phyloP scores from a whole-genome alignment of 2,329 filamentous ascomycete species.

The Herpotrichia juniperi region DNA sequence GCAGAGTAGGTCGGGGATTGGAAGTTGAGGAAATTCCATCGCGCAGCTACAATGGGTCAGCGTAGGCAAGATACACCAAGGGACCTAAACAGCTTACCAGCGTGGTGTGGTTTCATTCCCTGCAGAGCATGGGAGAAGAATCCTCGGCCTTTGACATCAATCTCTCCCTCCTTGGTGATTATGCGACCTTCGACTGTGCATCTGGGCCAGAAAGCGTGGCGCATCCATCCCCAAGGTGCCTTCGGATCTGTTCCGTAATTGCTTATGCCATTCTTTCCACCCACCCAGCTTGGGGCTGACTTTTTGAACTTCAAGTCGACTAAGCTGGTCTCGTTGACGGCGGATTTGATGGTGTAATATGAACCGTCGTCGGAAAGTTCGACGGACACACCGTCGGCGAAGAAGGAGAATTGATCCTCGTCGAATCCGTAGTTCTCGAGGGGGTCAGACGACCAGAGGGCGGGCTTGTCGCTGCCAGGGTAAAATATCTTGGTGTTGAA shows the following conservation, averaged over 20 bases:
- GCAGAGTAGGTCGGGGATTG: slow-evolving; percentile 87
- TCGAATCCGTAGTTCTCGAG: slow-evolving; percentile 83
- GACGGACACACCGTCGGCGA: slow-evolving; percentile 82
- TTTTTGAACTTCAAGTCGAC: slow-evolving; percentile 86
- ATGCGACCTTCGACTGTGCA: slow-evolving; percentile 83
- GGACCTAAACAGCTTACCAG: slow-evolving; percentile 59
- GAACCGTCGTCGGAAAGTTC: slow-evolving; percentile 85
- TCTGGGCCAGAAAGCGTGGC: slow-evolving; percentile 93
- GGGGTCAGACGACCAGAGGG: slow-evolving; percentile 83
- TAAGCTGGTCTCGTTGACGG: slow-evolving; percentile 77
- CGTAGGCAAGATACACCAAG: neutral
- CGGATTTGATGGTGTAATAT: slow-evolving; percentile 87
- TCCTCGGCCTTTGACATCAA: slow-evolving; percentile 81
- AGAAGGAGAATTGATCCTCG: slow-evolving; percentile 81
- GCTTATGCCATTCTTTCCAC: slow-evolving; percentile 82
- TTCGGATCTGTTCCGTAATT: slow-evolving; percentile 84
- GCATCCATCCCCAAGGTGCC: slow-evolving; percentile 91
- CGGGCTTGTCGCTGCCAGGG: slow-evolving; percentile 71
- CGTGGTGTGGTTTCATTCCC: slow-evolving; percentile 99
- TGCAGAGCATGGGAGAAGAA: slow-evolving; percentile 86
- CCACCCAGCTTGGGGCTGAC: slow-evolving; percentile 79
- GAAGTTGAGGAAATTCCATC: slow-evolving; percentile 94
- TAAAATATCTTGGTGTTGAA: slow-evolving; percentile 95
- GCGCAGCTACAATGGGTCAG: slow-evolving; percentile 60
- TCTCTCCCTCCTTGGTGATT: slow-evolving; percentile 77